A percentile compares a stretch with the other conserved stretches of the same genome.
Conservation (phyloP, 2,329 filamentous ascomycete species). For the Colletotrichum sp. region DNA sequence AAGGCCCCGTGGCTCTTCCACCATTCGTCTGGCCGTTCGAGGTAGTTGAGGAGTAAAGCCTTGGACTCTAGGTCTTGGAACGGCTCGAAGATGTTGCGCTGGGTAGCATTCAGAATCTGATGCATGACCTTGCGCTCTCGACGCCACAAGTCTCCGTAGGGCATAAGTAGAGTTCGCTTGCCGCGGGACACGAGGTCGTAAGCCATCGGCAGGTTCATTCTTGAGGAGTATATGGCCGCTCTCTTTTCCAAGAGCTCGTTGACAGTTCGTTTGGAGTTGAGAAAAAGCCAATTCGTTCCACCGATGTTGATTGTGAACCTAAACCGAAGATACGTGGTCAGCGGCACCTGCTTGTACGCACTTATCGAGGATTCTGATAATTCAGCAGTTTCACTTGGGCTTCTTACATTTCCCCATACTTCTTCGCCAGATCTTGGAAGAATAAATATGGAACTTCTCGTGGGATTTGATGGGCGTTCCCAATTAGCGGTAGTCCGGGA, state of each 20-base stretch:
- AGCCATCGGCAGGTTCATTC: not conserved
- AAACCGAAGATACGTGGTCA: not conserved
- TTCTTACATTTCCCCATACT: not conserved
- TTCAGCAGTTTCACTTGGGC: not conserved
- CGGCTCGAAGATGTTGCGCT: not conserved
- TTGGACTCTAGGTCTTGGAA: not conserved
- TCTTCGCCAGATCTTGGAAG: not conserved
- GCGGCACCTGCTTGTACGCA: accelerated
- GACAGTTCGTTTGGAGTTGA: not conserved
- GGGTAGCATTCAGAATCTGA: not conserved
- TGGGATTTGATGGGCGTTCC: not conserved
- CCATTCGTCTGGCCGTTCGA: not conserved
- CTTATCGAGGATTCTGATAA: not conserved
- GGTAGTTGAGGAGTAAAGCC: not conserved
- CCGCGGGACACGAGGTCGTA: not conserved
- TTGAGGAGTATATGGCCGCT: not conserved
- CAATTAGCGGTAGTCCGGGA: not conserved
- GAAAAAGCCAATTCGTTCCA: not conserved
- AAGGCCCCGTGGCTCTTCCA: not conserved
- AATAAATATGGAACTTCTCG: not conserved
- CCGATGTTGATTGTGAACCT: not conserved
- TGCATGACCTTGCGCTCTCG: not conserved
- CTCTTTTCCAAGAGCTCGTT: not conserved
- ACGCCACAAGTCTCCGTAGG: not conserved
- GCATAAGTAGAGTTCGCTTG: not conserved